Evolutionary conservation across 441 rosid species (phyloP).

Genomic region (Raphanus hybrid): DNA sequence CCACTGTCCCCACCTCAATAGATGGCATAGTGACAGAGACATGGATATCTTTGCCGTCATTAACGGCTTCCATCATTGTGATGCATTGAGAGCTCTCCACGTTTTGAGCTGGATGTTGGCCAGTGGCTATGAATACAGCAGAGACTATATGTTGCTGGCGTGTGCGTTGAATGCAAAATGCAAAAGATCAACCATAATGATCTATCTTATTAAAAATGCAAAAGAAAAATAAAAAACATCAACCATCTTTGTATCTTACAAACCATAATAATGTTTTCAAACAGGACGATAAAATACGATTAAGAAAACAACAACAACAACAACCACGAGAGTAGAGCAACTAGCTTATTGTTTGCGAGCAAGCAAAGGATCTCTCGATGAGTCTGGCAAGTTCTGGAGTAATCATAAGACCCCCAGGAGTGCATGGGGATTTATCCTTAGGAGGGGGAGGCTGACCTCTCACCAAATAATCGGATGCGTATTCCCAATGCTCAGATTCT

Average conservation of each 20-base stretch:
- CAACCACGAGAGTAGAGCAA: not conserved
- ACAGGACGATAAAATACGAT: not conserved
- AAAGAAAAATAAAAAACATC: not conserved
- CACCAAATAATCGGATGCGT: not conserved
- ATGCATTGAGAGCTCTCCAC: slow-evolving; percentile 94
- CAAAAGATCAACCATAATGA: not conserved
- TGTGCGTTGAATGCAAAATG: slow-evolving; percentile 70
- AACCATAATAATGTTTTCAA: not conserved
- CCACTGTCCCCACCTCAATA: slow-evolving; percentile 93
- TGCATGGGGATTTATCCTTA: not conserved
- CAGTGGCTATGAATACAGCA: slow-evolving; percentile 87
- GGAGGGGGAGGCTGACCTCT: not conserved
- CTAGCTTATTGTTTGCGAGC: not conserved
- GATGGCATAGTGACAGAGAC: slow-evolving; percentile 90
- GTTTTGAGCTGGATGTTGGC: slow-evolving; percentile 97
- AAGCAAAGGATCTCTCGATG: not conserved
- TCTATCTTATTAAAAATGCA: not conserved
- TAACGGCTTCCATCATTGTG: slow-evolving; percentile 95
- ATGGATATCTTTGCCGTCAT: slow-evolving; percentile 81
- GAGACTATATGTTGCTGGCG: slow-evolving; percentile 84
- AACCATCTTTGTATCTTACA: not conserved
- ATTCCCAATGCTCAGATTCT: slow-evolving; percentile 1
- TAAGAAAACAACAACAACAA: not conserved
- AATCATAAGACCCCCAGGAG: not conserved
- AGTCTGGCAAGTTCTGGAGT: not conserved